Conservation (phyloP, 768 basidiomycete genomes). For the Kockovaella imperatae region DNA sequence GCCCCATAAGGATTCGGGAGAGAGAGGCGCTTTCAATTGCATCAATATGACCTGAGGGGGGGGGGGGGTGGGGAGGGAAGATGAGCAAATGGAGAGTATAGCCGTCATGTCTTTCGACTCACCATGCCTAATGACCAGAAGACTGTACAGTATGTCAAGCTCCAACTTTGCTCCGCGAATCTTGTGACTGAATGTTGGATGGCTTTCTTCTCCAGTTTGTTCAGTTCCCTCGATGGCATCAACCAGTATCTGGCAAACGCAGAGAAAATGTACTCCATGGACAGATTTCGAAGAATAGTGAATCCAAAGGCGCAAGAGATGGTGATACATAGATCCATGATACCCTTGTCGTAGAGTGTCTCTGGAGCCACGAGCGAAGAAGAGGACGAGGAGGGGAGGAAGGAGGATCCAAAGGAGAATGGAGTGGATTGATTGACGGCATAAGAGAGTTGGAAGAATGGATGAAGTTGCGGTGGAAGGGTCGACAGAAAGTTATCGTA, state of each 20-base stretch:
- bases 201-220: constrained; percentile 53
- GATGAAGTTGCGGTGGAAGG: constrained; percentile 27
- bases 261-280: constrained; percentile 65
- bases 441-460: constrained; percentile 28
- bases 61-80: not conserved
- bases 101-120: constrained; percentile 45
- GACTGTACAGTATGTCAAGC: constrained; percentile 65
- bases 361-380: not conserved
- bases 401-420: not conserved
- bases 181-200: constrained; percentile 67
- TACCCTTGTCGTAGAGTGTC: constrained; percentile 64
- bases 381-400: constrained; percentile 1
- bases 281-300: constrained; percentile 73
- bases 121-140: constrained; percentile 77
- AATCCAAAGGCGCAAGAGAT: constrained; percentile 75
- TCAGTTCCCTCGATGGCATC: constrained; percentile 23
- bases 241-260: constrained; percentile 77
- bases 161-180: constrained; percentile 96
- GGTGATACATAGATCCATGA: constrained; percentile 65
- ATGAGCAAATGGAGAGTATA: not conserved
- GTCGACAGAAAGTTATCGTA: too few relatives aligned
- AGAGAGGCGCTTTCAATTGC: constrained; percentile 58
- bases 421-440: constrained; percentile 8
- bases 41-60: constrained; percentile 65
- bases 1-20: constrained; percentile 63